Evolutionary conservation across 179 eudicot genomes (phyloP).

Genomic region (Beta corolliflora): DNA sequence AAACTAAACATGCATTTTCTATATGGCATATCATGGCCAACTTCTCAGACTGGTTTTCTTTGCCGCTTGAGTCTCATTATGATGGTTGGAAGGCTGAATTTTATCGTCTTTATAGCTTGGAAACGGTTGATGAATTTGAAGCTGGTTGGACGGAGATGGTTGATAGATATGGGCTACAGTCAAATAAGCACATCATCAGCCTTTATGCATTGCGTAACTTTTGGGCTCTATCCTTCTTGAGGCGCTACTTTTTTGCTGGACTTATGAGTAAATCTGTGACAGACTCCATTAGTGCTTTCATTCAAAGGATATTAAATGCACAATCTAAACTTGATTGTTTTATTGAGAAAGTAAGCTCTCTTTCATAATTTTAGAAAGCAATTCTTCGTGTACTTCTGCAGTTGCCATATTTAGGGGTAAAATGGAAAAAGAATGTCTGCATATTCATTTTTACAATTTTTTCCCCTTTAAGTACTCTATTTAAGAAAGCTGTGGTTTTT

Average conservation of each 20-base stretch:
- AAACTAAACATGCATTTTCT: conserved; percentile 74
- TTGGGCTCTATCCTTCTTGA: conserved; percentile 76
- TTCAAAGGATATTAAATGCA: conserved; percentile 65
- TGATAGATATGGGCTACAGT: conserved; percentile 54
- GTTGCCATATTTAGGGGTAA: background rate
- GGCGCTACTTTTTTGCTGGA: conserved; percentile 72
- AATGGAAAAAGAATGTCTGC: background rate
- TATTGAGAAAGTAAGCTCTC: conserved; percentile 52
- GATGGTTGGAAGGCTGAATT: conserved; percentile 77
- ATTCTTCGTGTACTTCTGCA: background rate
- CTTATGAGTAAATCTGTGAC: conserved; percentile 56
- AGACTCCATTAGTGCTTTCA: conserved; percentile 52
- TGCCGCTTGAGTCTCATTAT: conserved; percentile 60
- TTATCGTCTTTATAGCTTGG: conserved; percentile 62
- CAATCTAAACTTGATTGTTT: conserved; percentile 58
- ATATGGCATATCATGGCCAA: conserved; percentile 73
- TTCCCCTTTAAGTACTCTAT: background rate
- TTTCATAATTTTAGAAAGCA: background rate
- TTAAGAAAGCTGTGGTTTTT: background rate
- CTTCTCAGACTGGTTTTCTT: conserved; percentile 77
- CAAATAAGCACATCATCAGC: conserved; percentile 73
- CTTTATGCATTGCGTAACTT: conserved; percentile 65
- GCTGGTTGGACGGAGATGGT: conserved; percentile 77
- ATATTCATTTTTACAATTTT: background rate
- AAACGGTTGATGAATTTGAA: conserved; percentile 71